Percentiles rank a stretch among this genome's conserved stretches.
Evolutionary conservation across 768 basidiomycete genomes (phyloP).

Genomic region (Tulasnella calospora): DNA sequence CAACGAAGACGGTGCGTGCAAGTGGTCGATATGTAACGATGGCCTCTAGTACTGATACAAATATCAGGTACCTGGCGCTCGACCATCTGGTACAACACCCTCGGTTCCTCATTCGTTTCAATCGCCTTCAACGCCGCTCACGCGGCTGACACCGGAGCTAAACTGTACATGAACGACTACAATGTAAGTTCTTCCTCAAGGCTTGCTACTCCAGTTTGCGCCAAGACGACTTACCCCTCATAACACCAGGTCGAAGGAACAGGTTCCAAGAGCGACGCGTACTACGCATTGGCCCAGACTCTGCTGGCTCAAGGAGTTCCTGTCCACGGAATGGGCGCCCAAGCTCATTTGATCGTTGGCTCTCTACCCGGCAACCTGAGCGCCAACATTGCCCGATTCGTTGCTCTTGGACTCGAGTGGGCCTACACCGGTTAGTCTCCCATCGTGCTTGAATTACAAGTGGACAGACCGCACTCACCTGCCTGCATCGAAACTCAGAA

Average conservation of each 20-base stretch:
- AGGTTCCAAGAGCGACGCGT: constrained; percentile 49
- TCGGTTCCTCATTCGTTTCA: constrained; percentile 46
- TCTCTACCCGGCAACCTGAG: constrained; percentile 35
- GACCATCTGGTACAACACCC: constrained; percentile 51
- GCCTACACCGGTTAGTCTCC: constrained; percentile 46
- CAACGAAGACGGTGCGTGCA: constrained; percentile 47
- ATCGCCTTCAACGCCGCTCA: constrained; percentile 47
- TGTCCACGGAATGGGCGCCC: constrained; percentile 59
- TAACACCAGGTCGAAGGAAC: constrained; percentile 8
- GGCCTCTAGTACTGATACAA: background rate
- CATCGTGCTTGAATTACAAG: too few relatives aligned
- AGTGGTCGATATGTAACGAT: background rate
- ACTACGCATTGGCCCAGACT: constrained; percentile 49
- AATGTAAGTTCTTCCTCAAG: background rate
- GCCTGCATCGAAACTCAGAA: constrained; percentile 35
- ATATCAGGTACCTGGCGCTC: constrained; percentile 37
- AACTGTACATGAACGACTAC: constrained; percentile 47
- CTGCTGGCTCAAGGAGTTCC: constrained; percentile 49
- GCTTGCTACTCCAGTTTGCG: constrained; percentile 28
- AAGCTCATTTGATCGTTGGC: constrained; percentile 24
- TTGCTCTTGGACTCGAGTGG: constrained; percentile 58
- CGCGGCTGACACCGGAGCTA: constrained; percentile 51
- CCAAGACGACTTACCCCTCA: constrained; percentile 31
- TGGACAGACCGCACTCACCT: background rate
- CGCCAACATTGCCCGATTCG: constrained; percentile 49